Conservation (phyloP, 2,329 filamentous ascomycete species). For the Fusarium sublunatum region DNA sequence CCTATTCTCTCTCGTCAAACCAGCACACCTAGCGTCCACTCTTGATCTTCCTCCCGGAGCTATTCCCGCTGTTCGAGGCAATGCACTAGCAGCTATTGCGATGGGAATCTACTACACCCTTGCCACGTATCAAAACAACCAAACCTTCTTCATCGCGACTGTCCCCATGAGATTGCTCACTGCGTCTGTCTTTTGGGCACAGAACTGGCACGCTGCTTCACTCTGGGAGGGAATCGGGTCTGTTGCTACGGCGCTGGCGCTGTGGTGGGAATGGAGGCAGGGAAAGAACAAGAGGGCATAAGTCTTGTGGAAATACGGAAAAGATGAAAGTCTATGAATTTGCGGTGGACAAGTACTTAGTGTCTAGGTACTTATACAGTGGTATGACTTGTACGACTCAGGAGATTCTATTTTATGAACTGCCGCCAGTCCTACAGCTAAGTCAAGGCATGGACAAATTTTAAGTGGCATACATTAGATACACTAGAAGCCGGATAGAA, state of each 20-base stretch:
- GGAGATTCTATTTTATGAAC: no score
- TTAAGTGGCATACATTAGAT: no score
- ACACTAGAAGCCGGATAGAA: no score
- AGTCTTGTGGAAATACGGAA: background rate
- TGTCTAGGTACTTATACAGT: no score
- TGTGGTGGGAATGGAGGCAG: background rate
- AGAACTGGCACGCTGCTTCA: constrained; percentile 44
- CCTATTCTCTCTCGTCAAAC: background rate
- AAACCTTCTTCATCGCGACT: constrained; percentile 46
- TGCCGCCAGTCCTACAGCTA: no score
- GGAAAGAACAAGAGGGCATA: background rate
- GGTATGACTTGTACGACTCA: no score
- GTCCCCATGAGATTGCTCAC: constrained; percentile 49
- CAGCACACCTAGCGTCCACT: background rate
- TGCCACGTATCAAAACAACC: constrained; percentile 49
- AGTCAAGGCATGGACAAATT: no score
- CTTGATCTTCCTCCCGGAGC: constrained; percentile 2
- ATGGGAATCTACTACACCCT: constrained; percentile 51
- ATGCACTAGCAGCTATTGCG: constrained; percentile 46
- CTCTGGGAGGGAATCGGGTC: constrained; percentile 48
- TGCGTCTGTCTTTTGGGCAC: constrained; percentile 45
- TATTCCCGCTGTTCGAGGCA: constrained; percentile 23
- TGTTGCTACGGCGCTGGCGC: constrained; percentile 15
- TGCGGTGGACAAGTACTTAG: no score
- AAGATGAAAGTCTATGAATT: background rate